Conservation (phyloP, 2,329 filamentous ascomycete species). For the Penicillium sp. region DNA sequence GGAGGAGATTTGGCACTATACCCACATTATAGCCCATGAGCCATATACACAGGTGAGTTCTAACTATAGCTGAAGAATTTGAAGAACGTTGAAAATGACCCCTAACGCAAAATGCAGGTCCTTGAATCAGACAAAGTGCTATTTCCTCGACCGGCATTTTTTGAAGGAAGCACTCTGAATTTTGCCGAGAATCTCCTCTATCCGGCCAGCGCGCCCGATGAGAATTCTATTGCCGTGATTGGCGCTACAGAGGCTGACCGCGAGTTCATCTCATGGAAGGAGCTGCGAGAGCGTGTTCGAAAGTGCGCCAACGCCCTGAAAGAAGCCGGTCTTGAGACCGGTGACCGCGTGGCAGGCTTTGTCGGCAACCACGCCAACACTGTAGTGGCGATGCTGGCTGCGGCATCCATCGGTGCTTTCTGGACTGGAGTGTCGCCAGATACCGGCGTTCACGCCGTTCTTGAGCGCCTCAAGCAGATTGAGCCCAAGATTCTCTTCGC, state of each 20-base stretch:
- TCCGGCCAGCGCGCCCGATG: constrained; percentile 56
- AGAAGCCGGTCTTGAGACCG: constrained; percentile 58
- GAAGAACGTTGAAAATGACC: background rate
- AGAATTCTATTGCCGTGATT: constrained; percentile 66
- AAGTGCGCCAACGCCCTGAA: constrained; percentile 67
- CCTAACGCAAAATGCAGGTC: constrained; percentile 49
- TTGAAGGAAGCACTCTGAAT: constrained; percentile 72
- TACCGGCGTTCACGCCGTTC: constrained; percentile 82
- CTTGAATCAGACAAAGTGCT: constrained; percentile 64
- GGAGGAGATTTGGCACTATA: constrained; percentile 79
- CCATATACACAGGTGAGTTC: constrained; percentile 45
- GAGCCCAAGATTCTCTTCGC: constrained; percentile 76
- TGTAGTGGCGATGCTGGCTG: constrained; percentile 79
- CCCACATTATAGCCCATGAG: constrained; percentile 66
- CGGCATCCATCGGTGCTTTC: constrained; percentile 75
- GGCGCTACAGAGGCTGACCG: constrained; percentile 70
- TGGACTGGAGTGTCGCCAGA: constrained; percentile 95
- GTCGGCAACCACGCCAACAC: constrained; percentile 87
- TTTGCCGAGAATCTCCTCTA: constrained; percentile 94
- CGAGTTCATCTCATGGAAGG: constrained; percentile 68
- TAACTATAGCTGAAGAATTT: too few relatives aligned
- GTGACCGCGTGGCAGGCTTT: constrained; percentile 65
- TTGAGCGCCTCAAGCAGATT: constrained; percentile 83
- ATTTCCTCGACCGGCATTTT: constrained; percentile 86
- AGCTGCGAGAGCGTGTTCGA: constrained; percentile 73